phyloP scores from a whole-genome alignment of 2,329 filamentous ascomycete species.

The Rhytidhysteron rufulum region DNA sequence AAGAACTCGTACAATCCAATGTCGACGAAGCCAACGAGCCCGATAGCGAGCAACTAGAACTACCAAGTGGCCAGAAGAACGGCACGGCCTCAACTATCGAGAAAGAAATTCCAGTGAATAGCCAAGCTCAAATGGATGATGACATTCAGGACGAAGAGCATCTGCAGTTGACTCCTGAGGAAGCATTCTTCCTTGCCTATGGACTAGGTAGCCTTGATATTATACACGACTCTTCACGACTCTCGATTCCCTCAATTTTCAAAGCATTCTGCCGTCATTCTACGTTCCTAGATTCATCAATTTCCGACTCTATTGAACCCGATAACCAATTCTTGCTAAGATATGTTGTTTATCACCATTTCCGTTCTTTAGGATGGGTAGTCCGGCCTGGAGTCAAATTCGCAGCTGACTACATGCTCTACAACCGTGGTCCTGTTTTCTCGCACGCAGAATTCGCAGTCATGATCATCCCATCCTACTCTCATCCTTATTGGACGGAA shows the following conservation, averaged over 20 bases:
- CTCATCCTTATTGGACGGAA: slow-evolving; percentile 63
- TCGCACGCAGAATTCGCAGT: slow-evolving; percentile 92
- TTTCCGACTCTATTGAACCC: slow-evolving; percentile 50
- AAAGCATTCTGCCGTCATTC: slow-evolving; percentile 65
- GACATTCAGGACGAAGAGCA: slow-evolving; percentile 65
- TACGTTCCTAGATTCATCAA: slow-evolving; percentile 57
- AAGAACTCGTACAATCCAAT: slow-evolving; percentile 13
- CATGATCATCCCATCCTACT: slow-evolving; percentile 79
- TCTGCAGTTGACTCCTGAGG: slow-evolving; percentile 85
- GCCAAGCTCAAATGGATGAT: slow-evolving; percentile 8
- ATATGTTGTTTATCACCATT: slow-evolving; percentile 93
- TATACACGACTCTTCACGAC: slow-evolving; percentile 40
- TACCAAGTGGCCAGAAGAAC: not conserved
- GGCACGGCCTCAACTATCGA: not conserved
- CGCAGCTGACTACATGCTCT: slow-evolving; percentile 89
- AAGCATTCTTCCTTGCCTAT: slow-evolving; percentile 87
- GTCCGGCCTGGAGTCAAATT: slow-evolving; percentile 92
- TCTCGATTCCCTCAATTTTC: slow-evolving; percentile 49
- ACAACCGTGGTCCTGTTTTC: slow-evolving; percentile 89
- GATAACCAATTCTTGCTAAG: slow-evolving; percentile 83
- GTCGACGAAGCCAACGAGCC: slow-evolving; percentile 18
- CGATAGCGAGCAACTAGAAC: not conserved
- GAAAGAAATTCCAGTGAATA: not conserved
- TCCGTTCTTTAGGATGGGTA: slow-evolving; percentile 92
- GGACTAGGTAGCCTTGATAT: slow-evolving; percentile 71